Percentiles rank a stretch among this genome's conserved stretches.
Evolutionary conservation across 768 basidiomycete species (phyloP).

Genomic region (Tricholoma flavovirens): DNA sequence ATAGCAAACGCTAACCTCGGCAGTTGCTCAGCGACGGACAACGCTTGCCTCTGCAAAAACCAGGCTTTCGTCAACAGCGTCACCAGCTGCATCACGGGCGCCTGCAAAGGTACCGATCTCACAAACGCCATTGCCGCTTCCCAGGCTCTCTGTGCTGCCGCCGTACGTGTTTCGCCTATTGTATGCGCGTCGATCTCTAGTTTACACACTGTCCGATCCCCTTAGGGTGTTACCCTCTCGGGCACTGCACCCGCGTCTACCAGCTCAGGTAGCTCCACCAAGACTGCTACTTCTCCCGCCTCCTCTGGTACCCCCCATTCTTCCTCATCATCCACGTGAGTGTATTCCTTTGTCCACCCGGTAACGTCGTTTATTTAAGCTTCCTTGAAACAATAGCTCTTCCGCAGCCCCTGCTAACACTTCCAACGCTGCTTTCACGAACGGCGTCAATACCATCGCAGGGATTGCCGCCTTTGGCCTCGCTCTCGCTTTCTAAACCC

Average conservation of each 20-base stretch:
- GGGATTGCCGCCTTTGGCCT: constrained; percentile 39
- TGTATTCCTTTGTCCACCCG: background rate
- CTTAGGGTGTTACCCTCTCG: constrained; percentile 49
- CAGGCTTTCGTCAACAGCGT: constrained; percentile 37
- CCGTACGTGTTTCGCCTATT: constrained; percentile 34
- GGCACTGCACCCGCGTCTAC: constrained; percentile 10
- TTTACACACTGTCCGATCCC: background rate
- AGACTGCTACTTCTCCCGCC: constrained; percentile 3
- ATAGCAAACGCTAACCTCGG: constrained; percentile 36
- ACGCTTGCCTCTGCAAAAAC: constrained; percentile 52
- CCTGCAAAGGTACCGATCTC: constrained; percentile 47
- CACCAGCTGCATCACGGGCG: constrained; percentile 40
- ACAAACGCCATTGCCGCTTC: constrained; percentile 35
- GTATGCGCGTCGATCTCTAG: background rate
- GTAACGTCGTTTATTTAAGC: background rate
- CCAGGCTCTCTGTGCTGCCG: constrained; percentile 37
- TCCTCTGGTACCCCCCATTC: background rate
- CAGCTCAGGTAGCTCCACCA: background rate
- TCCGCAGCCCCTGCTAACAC: constrained; percentile 9
- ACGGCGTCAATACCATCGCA: constrained; percentile 30
- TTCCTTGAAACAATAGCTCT: constrained; percentile 9
- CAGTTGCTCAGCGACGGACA: constrained; percentile 43
- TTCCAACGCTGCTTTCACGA: constrained; percentile 15
- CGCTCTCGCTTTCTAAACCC: constrained; percentile 43
- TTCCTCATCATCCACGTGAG: background rate